Conservation (phyloP, 1,139 yeast genomes). For the Nadsonia commutata region DNA sequence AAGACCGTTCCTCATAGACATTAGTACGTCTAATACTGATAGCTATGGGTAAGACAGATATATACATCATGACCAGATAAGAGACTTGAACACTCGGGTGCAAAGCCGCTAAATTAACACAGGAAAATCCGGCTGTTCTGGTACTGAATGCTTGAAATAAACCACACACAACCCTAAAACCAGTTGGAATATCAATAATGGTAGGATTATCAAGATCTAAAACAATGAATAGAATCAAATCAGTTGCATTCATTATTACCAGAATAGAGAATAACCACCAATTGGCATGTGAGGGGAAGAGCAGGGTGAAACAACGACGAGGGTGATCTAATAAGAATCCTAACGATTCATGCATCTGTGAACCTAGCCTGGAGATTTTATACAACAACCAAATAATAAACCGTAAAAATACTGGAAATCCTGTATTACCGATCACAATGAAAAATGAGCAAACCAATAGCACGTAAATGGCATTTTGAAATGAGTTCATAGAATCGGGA, state of each 20-base stretch:
- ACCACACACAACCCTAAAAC: slow-evolving; percentile 65
- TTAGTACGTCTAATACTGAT: slow-evolving; percentile 92
- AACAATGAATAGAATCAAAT: slow-evolving; percentile 63
- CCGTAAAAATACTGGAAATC: slow-evolving; percentile 72
- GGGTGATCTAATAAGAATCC: slow-evolving; percentile 90
- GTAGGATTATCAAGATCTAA: slow-evolving; percentile 45
- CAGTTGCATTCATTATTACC: slow-evolving; percentile 57
- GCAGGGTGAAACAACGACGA: slow-evolving; percentile 83
- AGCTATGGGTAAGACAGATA: slow-evolving; percentile 89
- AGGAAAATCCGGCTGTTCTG: slow-evolving; percentile 83
- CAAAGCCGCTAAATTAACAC: slow-evolving; percentile 49
- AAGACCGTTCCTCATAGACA: slow-evolving; percentile 91
- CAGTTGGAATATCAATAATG: slow-evolving; percentile 37
- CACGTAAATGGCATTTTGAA: slow-evolving; percentile 47
- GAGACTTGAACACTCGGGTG: slow-evolving; percentile 91
- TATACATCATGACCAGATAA: slow-evolving; percentile 95
- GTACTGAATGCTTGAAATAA: slow-evolving; percentile 84
- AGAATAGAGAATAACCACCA: slow-evolving; percentile 84
- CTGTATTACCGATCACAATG: slow-evolving; percentile 83
- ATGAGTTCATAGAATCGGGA: slow-evolving; percentile 60
- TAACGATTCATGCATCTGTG: slow-evolving; percentile 44
- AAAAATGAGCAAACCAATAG: slow-evolving; percentile 50
- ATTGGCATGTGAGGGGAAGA: slow-evolving; percentile 86
- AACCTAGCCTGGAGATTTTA: slow-evolving; percentile 47
- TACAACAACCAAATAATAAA: slow-evolving; percentile 68